phyloP scores from a whole-genome alignment of 1,139 yeast species.

The Protomyces pachydermus region DNA sequence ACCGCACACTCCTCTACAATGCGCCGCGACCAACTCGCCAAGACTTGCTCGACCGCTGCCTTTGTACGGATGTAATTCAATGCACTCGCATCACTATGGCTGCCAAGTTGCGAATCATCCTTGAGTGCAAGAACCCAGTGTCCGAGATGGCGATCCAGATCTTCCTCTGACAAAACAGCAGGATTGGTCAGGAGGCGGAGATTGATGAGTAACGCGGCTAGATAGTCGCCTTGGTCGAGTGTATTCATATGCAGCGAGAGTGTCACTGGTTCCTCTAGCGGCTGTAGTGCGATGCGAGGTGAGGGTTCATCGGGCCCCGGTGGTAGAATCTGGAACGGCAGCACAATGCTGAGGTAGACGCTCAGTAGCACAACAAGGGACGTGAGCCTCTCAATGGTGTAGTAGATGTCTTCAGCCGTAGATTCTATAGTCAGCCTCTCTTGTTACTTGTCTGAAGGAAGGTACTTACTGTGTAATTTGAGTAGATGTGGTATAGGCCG shows the following conservation, averaged over 20 bases:
- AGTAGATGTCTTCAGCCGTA: neutral
- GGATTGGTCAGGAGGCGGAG: neutral
- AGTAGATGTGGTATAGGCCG: slow-evolving; percentile 9
- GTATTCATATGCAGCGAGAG: neutral
- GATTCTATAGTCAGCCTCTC: neutral
- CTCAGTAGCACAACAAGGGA: neutral
- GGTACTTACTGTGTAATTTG: slow-evolving; percentile 1
- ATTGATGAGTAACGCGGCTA: neutral
- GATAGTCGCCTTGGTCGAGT: neutral
- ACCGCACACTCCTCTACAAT: neutral
- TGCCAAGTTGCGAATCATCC: neutral
- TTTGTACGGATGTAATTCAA: neutral
- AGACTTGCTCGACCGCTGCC: neutral
- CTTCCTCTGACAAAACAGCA: neutral
- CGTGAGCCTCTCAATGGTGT: neutral
- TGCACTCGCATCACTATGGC: neutral
- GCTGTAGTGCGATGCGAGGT: neutral
- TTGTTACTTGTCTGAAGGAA: neutral
- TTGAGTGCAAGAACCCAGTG: neutral
- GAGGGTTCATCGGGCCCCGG: neutral
- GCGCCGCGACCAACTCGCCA: neutral
- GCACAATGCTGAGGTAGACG: slow-evolving; percentile 9
- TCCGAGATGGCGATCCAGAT: neutral
- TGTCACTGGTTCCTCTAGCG: neutral
- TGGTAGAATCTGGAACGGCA: slow-evolving; percentile 1